These are phyloP conservation scores for Coemansia sp. DNA, from an alignment of 192 early-diverging fungal genomes.

Conservation along the genomic window DNA sequence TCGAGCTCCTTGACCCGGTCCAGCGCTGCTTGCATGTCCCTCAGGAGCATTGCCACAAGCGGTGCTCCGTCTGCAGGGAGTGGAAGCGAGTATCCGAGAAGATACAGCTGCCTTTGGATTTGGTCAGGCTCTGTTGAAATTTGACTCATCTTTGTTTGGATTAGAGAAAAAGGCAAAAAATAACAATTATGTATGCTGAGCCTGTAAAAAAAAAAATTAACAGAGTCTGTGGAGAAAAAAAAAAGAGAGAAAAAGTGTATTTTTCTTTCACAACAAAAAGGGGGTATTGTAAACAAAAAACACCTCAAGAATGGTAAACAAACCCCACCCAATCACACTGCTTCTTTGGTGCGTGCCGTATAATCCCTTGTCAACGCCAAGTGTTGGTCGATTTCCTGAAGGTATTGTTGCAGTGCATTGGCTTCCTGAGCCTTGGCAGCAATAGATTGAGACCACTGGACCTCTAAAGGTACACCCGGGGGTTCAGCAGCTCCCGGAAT, in stretches of 20 bases:
- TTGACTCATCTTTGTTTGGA: constrained; percentile 12
- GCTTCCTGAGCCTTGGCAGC: constrained; percentile 16
- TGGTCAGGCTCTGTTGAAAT: constrained; percentile 29
- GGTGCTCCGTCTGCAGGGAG: constrained; percentile 28
- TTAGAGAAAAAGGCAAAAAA: background rate
- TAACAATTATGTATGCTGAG: no score
- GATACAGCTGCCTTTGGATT: constrained; percentile 48
- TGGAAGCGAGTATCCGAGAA: constrained; percentile 45
- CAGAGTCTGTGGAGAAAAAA: background rate
- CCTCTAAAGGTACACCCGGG: constrained; percentile 10
- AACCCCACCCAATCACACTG: background rate
- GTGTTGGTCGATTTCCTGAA: constrained; percentile 34
- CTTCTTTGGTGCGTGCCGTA: background rate
- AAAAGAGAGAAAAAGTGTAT: background rate
- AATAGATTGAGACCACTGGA: constrained; percentile 21
- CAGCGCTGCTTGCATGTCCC: constrained; percentile 49
- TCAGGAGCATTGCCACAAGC: constrained; percentile 34
- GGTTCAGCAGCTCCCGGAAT: background rate
- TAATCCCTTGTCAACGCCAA: constrained; percentile 45
- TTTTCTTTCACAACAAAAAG: background rate
- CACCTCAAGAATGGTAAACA: background rate
- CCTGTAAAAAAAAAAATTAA: background rate
- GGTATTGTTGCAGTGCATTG: constrained; percentile 11
- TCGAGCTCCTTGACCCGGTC: constrained; percentile 49
- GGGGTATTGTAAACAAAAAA: constrained; percentile 9